These are phyloP conservation scores for Xylaria cubensis DNA, from an alignment of 495 filamentous ascomycete genomes.

Conservation along the genomic window DNA sequence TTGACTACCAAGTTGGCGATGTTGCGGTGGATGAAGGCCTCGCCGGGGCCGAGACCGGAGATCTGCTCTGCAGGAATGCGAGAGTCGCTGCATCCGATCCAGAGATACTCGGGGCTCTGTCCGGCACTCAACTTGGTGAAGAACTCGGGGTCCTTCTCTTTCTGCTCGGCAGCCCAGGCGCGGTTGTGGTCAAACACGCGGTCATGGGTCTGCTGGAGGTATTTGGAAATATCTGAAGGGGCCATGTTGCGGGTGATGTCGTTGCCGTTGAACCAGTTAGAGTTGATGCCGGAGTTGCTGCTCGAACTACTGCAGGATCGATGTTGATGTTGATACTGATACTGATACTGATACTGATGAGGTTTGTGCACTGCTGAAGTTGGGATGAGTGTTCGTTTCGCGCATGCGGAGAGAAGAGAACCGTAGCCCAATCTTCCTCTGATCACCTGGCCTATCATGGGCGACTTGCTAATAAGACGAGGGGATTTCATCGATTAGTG, in stretches of 20 bases:
- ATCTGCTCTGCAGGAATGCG: constrained; percentile 68
- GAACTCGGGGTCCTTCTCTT: constrained; percentile 59
- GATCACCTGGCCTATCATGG: constrained; percentile 20
- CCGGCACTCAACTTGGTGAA: constrained; percentile 60
- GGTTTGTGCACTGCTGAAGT: not conserved
- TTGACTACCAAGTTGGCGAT: constrained; percentile 68
- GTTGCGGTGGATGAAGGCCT: constrained; percentile 69
- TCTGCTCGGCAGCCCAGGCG: constrained; percentile 60
- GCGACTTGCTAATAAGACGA: constrained; percentile 1
- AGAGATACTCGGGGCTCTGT: constrained; percentile 66
- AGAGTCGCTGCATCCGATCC: constrained; percentile 70
- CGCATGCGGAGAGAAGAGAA: constrained; percentile 25
- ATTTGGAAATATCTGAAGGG: constrained; percentile 49
- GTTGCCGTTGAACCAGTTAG: not conserved
- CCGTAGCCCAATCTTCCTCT: constrained; percentile 14
- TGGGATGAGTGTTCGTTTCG: constrained; percentile 11
- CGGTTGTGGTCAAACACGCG: constrained; percentile 62
- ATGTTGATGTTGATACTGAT: not conserved
- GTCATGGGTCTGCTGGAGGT: constrained; percentile 57
- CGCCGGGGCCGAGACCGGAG: constrained; percentile 64
- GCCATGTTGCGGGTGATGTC: constrained; percentile 32
- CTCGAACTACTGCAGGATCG: constrained; percentile 6
- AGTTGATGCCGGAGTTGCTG: not conserved
- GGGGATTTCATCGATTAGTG: constrained; percentile 20
- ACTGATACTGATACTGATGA: not conserved